These are phyloP conservation scores for Arabis alpina DNA, from an alignment of 345 rosid species.

Conservation along the genomic window DNA sequence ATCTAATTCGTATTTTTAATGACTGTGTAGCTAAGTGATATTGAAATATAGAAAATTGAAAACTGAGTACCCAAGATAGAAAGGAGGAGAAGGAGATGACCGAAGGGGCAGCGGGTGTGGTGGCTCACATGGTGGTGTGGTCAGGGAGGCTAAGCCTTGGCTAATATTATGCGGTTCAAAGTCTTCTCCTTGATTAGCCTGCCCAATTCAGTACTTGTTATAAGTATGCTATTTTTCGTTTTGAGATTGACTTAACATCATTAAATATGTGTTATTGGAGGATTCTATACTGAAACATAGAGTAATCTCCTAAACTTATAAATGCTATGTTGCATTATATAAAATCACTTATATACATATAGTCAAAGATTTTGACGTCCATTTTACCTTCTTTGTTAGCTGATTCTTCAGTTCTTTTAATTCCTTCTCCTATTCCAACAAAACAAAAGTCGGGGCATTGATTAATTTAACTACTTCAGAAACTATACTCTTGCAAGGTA, in stretches of 20 bases:
- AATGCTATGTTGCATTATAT: background rate
- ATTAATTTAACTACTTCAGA: background rate
- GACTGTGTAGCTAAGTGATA: background rate
- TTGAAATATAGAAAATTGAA: background rate
- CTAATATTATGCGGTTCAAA: slow-evolving; percentile 44
- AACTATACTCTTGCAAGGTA: background rate
- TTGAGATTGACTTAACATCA: background rate
- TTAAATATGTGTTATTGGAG: background rate
- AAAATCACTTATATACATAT: background rate
- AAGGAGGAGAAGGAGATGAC: slow-evolving; percentile 44
- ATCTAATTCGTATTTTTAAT: background rate
- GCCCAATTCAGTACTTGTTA: slow-evolving; percentile 39
- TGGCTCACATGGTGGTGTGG: slow-evolving; percentile 18
- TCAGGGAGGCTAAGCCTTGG: slow-evolving; percentile 40
- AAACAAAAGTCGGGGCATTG: background rate
- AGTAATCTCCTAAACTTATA: background rate
- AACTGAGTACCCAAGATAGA: slow-evolving; percentile 52
- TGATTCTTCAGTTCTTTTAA: slow-evolving; percentile 59
- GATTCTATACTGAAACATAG: background rate
- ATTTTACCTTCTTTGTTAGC: slow-evolving; percentile 63
- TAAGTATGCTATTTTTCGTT: slow-evolving; percentile 39
- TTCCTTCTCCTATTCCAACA: slow-evolving; percentile 55
- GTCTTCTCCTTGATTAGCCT: slow-evolving; percentile 34
- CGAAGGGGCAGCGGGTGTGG: slow-evolving; percentile 31
- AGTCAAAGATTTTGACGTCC: background rate